Percentiles rank a stretch among this genome's conserved stretches.
phyloP scores from a whole-genome alignment of 495 filamentous ascomycete genomes.

The Penicillium salamii region DNA sequence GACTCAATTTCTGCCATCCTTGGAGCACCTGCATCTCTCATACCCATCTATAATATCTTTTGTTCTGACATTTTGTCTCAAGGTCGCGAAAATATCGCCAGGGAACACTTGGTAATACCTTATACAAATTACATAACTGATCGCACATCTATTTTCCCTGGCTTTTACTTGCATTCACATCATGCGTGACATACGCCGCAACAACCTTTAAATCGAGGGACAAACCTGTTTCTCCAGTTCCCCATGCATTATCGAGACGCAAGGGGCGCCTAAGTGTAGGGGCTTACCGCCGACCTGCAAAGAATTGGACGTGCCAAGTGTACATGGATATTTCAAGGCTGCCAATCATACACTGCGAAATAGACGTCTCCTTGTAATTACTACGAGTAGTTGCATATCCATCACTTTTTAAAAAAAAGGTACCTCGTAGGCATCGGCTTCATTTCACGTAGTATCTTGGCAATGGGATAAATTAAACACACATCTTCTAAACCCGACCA shows the following conservation, averaged over 20 bases:
- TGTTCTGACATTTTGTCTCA: background rate
- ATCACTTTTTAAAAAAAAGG: too few relatives aligned
- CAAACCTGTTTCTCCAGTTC: background rate
- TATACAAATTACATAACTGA: background rate
- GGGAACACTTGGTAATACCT: background rate
- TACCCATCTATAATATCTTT: background rate
- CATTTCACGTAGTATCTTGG: background rate
- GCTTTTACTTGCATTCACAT: background rate
- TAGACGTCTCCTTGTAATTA: too few relatives aligned
- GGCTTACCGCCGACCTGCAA: background rate
- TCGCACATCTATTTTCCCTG: background rate
- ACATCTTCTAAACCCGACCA: background rate
- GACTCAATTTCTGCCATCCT: background rate
- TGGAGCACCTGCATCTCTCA: background rate
- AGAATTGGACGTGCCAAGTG: background rate
- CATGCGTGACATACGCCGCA: background rate
- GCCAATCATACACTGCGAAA: background rate
- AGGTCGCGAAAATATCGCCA: background rate
- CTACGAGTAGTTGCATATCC: too few relatives aligned
- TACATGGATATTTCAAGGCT: background rate
- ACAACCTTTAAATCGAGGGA: background rate
- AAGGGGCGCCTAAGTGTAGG: conserved; percentile 1
- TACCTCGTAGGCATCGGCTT: too few relatives aligned
- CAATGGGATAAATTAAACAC: background rate
- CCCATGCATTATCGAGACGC: background rate